Percentiles rank a stretch among this genome's conserved stretches.
Conservation (phyloP, 768 basidiomycete species). For the Melanogaster broomeanus region DNA sequence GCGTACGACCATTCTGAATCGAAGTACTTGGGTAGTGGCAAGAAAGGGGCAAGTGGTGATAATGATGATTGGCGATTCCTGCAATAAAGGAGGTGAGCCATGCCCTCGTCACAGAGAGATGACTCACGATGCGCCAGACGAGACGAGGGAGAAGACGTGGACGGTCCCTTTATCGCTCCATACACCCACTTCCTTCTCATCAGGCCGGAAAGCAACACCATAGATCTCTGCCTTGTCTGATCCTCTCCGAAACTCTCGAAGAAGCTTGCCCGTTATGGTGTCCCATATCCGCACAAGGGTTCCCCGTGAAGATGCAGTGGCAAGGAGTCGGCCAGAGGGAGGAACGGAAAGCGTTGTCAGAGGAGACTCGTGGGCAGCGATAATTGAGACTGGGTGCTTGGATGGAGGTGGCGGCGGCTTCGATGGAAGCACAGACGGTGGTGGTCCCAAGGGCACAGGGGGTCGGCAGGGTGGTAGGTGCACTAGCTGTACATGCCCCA, state of each 20-base stretch:
- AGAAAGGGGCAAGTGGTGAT: conserved; percentile 75
- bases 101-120: conserved; percentile 4
- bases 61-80: conserved; percentile 87
- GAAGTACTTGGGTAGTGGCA: conserved; percentile 88
- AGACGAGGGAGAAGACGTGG: conserved; percentile 79
- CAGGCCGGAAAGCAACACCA: conserved; percentile 83
- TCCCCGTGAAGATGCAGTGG: conserved; percentile 81
- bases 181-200: conserved; percentile 84
- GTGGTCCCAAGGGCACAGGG: conserved; percentile 57
- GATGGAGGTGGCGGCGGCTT: conserved; percentile 57
- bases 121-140: conserved; percentile 67
- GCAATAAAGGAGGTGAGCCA: conserved; percentile 8
- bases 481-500: conserved; percentile 85
- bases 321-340: conserved; percentile 74
- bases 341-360: conserved; percentile 79
- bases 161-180: conserved; percentile 97
- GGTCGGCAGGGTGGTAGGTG: conserved; percentile 80
- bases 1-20: conserved; percentile 97
- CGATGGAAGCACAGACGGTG: conserved; percentile 49
- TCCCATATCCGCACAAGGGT: conserved; percentile 92
- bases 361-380: conserved; percentile 80
- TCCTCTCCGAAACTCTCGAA: conserved; percentile 82
- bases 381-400: conserved; percentile 75
- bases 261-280: conserved; percentile 64
- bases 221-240: conserved; percentile 91